Evolutionary conservation across 2,329 filamentous ascomycete species (phyloP), one percentile per base, ranked within the genome.

Genomic region (Ophiocordyceps robertsii): DNA sequence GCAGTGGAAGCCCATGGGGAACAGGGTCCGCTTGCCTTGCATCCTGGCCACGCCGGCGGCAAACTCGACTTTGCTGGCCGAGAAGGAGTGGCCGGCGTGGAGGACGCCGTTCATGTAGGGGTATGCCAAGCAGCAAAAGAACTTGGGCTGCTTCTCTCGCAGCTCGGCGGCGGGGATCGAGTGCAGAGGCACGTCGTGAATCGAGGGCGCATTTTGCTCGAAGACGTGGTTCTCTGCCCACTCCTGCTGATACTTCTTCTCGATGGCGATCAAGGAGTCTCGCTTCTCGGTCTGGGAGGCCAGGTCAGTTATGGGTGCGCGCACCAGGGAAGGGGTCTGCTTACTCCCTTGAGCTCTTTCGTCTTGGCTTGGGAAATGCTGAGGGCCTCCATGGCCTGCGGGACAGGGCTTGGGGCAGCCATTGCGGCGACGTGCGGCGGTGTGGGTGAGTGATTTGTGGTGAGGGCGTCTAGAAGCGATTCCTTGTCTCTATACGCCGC

Each of bases 31-130:
- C 70, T 90, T 90, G 56, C 92, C 92, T 61, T 88, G 78, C 86
- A 96, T 93, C 43, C 90, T 75, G 38, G 84, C 82, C 58, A 87
- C 89, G 37, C 90, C 87, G 21, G 83, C 77, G 44, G 80, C 82
- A 62, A 96, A 98, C 65, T 98, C 92, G 53, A 95, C 80, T 66
- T 98, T 98, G 57, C 77, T 84, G 47, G 85, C 80, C 19, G 88
- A 92, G 64, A 98, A 96, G 53, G 80, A 82, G 68, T 98, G 92
- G 19, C 92, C 92, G 29, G 84, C 87, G 58, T 96, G 90, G 24
- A 93, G 73, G 46, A 79, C 84, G 49, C 87, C 87, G 64, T 93
- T 94, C 82, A 88, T 87, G 62, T 87, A 89, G 12, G 65, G 65
- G 42, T 65, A 68, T 12, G 65, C 62, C 58, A 66, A 67, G 41